A percentile compares a stretch with the other conserved stretches of the same genome.
These are phyloP conservation scores for Malassezia caprae DNA, from an alignment of 1,284 basidiomycete species.

Conservation along the genomic window DNA sequence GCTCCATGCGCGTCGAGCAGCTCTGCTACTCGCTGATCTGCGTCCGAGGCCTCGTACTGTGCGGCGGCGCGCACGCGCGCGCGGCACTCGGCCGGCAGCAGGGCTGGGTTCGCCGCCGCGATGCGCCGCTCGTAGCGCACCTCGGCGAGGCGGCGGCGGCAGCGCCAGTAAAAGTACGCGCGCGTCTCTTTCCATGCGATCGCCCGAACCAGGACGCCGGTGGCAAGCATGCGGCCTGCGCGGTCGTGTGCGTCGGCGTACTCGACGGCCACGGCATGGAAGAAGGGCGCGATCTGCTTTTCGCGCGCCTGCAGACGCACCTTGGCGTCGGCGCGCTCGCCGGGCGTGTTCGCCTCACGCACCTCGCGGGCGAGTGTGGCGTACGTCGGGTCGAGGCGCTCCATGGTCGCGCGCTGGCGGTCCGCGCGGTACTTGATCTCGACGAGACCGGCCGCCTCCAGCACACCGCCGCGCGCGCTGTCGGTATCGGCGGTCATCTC, in stretches of 20 bases:
- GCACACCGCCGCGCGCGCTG: constrained; percentile 76
- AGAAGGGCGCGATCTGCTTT: constrained; percentile 72
- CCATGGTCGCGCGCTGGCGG: constrained; percentile 86
- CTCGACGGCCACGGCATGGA: constrained; percentile 82
- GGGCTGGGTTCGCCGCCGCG: constrained; percentile 38
- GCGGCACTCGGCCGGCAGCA: constrained; percentile 35
- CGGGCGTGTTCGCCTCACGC: constrained; percentile 51
- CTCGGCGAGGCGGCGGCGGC: constrained; percentile 56
- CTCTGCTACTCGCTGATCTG: constrained; percentile 32
- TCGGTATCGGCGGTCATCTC: constrained; percentile 80
- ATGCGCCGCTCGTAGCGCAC: constrained; percentile 28
- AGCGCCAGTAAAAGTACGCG: constrained; percentile 83
- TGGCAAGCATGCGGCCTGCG: constrained; percentile 92
- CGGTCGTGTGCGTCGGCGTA: constrained; percentile 97
- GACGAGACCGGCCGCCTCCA: constrained; percentile 89
- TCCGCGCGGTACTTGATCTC: constrained; percentile 54
- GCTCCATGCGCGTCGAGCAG: constrained; percentile 35
- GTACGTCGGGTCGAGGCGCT: constrained; percentile 78
- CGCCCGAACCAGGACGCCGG: constrained; percentile 71
- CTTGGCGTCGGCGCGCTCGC: constrained; percentile 54
- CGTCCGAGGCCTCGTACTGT: constrained; percentile 22
- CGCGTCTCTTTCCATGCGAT: constrained; percentile 64
- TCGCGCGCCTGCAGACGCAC: constrained; percentile 66
- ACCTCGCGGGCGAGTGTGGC: constrained; percentile 64
- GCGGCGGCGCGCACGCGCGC: constrained; percentile 27